These are phyloP conservation scores for Melastoma malabathricum DNA, from an alignment of 345 rosid genomes.

Conservation along the genomic window DNA sequence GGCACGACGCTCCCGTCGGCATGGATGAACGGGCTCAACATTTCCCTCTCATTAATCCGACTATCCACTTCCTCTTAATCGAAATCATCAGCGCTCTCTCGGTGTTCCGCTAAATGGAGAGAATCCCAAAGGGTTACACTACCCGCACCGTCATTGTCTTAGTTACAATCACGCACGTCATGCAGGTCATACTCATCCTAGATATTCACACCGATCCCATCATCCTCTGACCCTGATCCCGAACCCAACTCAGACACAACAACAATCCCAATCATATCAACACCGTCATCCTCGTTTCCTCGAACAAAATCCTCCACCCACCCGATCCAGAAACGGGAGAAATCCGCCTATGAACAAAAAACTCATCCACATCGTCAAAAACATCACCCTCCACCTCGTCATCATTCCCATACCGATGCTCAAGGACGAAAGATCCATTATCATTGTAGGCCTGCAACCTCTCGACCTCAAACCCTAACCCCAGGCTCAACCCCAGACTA, in stretches of 20 bases:
- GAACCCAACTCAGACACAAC: conserved; percentile 33
- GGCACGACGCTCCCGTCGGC: conserved; percentile 50
- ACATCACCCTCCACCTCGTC: conserved; percentile 3
- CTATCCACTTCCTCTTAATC: conserved; percentile 94
- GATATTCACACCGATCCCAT: conserved; percentile 28
- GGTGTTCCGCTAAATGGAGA: conserved; percentile 45
- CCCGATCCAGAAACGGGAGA: conserved; percentile 16
- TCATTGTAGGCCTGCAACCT: conserved; percentile 9
- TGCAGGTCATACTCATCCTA: conserved; percentile 31
- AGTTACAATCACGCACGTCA: conserved; percentile 13
- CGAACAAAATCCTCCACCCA: conserved; percentile 8
- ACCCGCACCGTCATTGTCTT: conserved; percentile 29
- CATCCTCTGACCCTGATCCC: conserved; percentile 14
- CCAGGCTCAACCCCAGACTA: conserved; percentile 30
- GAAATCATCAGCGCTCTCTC: conserved; percentile 50
- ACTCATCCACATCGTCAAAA: conserved; percentile 26
- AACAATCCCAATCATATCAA: too few species aligned
- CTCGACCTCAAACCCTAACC: conserved; percentile 12
- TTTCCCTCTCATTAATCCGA: conserved; percentile 48
- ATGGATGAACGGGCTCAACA: conserved; percentile 41
- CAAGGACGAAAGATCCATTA: conserved; percentile 10
- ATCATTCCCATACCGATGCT: conserved; percentile 9
- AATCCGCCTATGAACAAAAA: conserved; percentile 37
- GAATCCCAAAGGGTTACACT: conserved; percentile 61
- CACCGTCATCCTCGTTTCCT: too few species aligned